Evolutionary conservation across 1,139 yeast genomes (phyloP), one percentile per base, ranked within the genome.

Genomic region (Pneumocystis murina): DNA sequence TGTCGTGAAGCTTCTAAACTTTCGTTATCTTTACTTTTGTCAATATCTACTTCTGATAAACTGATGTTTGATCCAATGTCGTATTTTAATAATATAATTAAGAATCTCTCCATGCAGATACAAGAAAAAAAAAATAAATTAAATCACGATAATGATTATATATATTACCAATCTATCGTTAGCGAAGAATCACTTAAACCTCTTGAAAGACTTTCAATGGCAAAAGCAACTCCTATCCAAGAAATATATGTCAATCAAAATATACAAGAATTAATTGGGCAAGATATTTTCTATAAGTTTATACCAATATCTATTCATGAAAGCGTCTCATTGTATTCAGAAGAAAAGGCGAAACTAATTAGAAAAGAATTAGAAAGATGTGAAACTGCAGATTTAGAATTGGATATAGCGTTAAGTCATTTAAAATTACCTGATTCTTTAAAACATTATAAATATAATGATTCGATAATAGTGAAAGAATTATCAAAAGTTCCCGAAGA

Each of bases 301-400:
- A 85, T 92, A 8, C 97, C 98, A 1, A 78, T 90, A 70, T 82
- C 84, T 59, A 88, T 91, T 43, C 96, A 90, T 72, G 96, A 41
- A 96, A 90, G 87, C 96, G 69, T 78, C 83, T 88, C 96, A 69
- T 78, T 84, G 68, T 92, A 92, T 72, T 86, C 96, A 0, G 98
- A 92, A 72, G 92, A 87, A 72, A 87, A 89, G 73, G 91, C 96
- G 0, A 84, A 83, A 67, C 75, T 88, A 62, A 75, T 90, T 63
- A 80, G 98, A 69, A 79, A 78, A 63, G 92, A 88, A 71, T 79
- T 85, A 61, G 97, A 90, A 67, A 80, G 81, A 68, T 82, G 87
- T 38, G 92, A 87, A 64, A 81, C 89, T 16, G 87, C 96, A 0
- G 84, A 89, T 68, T 87, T 88, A 72, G 95, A 90, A 71, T 78